Evolutionary conservation across 108 stramenopile species (phyloP).

Genomic region (Schizochytrium sp.): DNA sequence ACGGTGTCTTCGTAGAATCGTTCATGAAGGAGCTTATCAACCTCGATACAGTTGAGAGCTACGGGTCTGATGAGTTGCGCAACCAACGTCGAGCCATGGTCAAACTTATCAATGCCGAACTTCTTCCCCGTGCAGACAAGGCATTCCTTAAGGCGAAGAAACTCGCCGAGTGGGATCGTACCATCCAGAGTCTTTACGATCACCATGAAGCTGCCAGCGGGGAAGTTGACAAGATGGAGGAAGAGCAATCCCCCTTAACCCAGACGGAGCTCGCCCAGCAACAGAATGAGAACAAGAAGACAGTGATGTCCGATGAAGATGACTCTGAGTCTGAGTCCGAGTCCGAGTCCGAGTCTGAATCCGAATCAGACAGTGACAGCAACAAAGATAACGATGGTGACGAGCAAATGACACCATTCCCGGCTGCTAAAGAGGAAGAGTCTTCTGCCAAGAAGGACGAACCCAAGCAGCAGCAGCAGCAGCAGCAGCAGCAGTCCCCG

Average conservation of each 20-base stretch:
- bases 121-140: conserved; percentile 19
- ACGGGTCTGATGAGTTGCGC: background rate
- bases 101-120: background rate
- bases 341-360: too few relatives aligned
- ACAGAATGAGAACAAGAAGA: background rate
- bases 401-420: background rate
- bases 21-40: conserved; percentile 40
- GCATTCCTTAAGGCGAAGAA: background rate
- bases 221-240: background rate
- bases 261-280: background rate
- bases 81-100: background rate
- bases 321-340: background rate
- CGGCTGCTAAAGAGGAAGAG: too few relatives aligned
- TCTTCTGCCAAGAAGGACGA: too few relatives aligned
- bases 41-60: background rate
- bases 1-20: conserved; percentile 1
- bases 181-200: background rate
- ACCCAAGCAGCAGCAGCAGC: conserved; percentile 9
- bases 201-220: background rate
- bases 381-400: background rate
- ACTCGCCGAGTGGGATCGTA: background rate
- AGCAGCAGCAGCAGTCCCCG: background rate
- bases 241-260: background rate
- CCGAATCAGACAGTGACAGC: background rate
- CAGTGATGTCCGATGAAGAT: background rate